Base-by-base conservation (phyloP, 768 basidiomycete species). In the Hysterangium stoloniferum region DNA sequence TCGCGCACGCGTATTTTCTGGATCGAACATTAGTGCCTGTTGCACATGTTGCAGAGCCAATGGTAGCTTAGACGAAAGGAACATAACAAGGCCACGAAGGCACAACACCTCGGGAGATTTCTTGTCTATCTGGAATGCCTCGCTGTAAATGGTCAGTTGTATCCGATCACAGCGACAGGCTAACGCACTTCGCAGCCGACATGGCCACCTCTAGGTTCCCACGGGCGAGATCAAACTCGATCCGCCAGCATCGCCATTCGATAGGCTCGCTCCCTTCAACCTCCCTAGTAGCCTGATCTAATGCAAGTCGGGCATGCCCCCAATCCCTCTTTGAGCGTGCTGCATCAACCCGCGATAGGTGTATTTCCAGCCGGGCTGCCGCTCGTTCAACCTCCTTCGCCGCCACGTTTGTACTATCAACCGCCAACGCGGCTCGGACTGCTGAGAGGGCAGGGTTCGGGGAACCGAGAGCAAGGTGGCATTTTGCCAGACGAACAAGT, bases 101-200 rank as follows among this genome's bases (percentile, higher is more conserved):
- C 83, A 73, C 25, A 93, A 75, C 11, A 81, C 79, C 52, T 94
- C 91, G 0, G 89, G 85, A 0, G 89, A 87, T 56, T 81, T 84
- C 8, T 79, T 69, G 46, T 81, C 77, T 34, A 80, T 59, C 52
- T 88, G 80, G 37, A 90, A 68, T 5, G 86, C 84, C 57, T 91
- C 86, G 58, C 87, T 91, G 55, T 6, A 11, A 4, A 33, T 24
- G n/a, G 36, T 49, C 35, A 52, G 53, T 25, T 43, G 15, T 22
- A 13, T 33, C 11, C 42, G 8, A 17, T 41, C 17, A 15, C 34
- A 27, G 41, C 17, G 19, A 25, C 13, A 12, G 19, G 22, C 6
- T n/a, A 31, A 73, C 82, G 55, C 58, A 90, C 88, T 83, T 87
- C 19, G 84, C 89, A 38, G 86, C 77, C 3, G 66, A 71, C 53